Conservation (phyloP, 2,329 filamentous ascomycete species). For the Fusarium equiseti region DNA sequence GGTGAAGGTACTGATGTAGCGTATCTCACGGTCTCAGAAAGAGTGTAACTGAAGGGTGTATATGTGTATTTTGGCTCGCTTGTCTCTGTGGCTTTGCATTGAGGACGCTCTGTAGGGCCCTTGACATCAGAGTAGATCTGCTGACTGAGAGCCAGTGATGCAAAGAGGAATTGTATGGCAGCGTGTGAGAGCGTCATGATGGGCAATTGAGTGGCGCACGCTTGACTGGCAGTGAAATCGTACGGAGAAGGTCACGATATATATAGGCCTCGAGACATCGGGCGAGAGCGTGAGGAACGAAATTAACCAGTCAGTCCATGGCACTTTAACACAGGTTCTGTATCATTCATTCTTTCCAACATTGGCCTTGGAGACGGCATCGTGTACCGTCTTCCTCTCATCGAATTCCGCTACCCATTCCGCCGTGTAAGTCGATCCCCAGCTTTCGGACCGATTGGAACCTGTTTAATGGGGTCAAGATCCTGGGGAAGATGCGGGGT, state of each 20-base stretch:
- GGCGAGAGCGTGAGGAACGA: background rate
- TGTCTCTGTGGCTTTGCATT: conserved; percentile 41
- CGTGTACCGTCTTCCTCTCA: background rate
- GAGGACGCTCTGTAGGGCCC: conserved; percentile 47
- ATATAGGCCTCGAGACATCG: background rate
- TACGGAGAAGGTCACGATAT: conserved; percentile 1
- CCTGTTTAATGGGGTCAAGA: conserved; percentile 9
- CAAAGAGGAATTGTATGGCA: conserved; percentile 37
- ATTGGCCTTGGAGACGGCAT: background rate
- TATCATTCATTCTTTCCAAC: background rate
- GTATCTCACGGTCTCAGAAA: conserved; percentile 51
- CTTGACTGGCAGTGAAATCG: background rate
- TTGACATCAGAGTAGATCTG: conserved; percentile 45
- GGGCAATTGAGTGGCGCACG: background rate
- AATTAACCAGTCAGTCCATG: background rate
- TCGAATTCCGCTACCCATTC: conserved; percentile 2
- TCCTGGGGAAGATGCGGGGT: conserved; percentile 37
- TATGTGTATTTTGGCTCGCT: conserved; percentile 47
- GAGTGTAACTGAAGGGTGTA: conserved; percentile 49
- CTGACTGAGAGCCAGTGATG: conserved; percentile 42
- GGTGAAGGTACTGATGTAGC: conserved; percentile 49
- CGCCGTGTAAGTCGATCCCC: conserved; percentile 24
- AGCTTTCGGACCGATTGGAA: conserved; percentile 38
- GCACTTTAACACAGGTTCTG: background rate
- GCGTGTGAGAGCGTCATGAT: conserved; percentile 32